Base-by-base conservation (phyloP, 1,139 yeast species). In the Protomyces inundatus region DNA sequence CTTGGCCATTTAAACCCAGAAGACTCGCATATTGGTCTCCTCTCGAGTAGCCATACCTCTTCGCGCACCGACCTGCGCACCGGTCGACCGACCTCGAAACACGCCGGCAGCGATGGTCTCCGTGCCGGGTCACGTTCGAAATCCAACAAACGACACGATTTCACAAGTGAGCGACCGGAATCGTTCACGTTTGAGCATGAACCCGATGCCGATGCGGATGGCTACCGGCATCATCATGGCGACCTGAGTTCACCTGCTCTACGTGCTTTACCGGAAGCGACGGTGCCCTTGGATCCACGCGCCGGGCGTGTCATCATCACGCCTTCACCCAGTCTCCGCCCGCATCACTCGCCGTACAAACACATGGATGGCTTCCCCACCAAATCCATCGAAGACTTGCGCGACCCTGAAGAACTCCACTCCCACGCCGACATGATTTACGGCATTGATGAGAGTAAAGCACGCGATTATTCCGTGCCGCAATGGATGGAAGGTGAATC, bases 241-340 rank as follows among this genome's bases (percentile, higher is more conserved):
- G 52, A 58, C 34, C 51, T 58, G 30, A 34, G 56, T n/a, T 39
- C 52, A 16, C 55, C 56, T 16, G 62, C 62, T n/a, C 42, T 58
- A 16, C 55, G 62, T 9, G 55, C 62, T 33, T 42, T 58, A 3
- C 62, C 53, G 14, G 62, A 58, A 33, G 62, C 42, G 4, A 55
- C 54, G 12, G 62, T 58, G n/a, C 62, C 62, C 0, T 52, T 58
- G 9, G 62, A 58, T 16, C 62, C 62, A 3, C 39, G 62, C 10
- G 62, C 62, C n/a, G 62, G 62, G 1, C 51, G 62, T n/a, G 54
- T 58, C 53, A 55, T 58, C 35, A 52, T 58, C 55, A 58, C 62
- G 5, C 62, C 62, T 23, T 50, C 55, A 3, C 62, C 62, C 6
- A 51, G 56, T 23, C 37, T 58, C 34, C 53, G 54, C 10, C 62